Evolutionary conservation across 176 grass and related monocot species (phyloP).

Genomic region (Zizania latifolia): DNA sequence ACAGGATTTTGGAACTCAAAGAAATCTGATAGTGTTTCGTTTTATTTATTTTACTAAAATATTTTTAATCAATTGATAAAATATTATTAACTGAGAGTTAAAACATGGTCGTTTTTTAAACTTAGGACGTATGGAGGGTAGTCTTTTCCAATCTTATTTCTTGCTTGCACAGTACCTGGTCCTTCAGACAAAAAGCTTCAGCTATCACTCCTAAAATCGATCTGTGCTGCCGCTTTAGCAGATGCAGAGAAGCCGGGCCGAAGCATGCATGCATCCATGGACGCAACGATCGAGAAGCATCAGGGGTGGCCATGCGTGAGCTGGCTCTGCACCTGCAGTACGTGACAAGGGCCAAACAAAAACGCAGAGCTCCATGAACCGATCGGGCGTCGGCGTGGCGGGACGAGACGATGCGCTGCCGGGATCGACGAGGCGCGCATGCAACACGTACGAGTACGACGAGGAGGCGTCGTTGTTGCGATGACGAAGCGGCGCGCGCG

Average conservation of each 20-base stretch:
- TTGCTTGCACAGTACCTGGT: neutral
- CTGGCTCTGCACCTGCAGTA: neutral
- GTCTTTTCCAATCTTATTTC: no score
- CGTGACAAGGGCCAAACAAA: slow-evolving; percentile 7
- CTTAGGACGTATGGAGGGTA: no score
- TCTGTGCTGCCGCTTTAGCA: neutral
- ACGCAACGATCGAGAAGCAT: no score
- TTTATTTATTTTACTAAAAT: no score
- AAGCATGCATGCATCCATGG: neutral
- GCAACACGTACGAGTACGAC: neutral
- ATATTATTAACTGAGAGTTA: no score
- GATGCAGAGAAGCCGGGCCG: neutral
- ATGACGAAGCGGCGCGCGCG: no score
- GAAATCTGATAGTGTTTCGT: no score
- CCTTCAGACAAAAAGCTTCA: neutral
- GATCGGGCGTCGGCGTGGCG: neutral
- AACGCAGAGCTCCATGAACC: neutral
- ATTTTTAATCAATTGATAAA: no score
- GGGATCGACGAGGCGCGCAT: neutral
- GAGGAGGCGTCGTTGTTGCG: neutral
- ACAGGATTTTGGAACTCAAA: neutral
- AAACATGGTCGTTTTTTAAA: no score
- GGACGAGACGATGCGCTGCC: neutral
- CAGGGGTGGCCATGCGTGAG: no score
- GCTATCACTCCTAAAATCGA: neutral